These are phyloP conservation scores for Fusarium clavum DNA, from an alignment of 2,329 filamentous ascomycete genomes.

Conservation along the genomic window DNA sequence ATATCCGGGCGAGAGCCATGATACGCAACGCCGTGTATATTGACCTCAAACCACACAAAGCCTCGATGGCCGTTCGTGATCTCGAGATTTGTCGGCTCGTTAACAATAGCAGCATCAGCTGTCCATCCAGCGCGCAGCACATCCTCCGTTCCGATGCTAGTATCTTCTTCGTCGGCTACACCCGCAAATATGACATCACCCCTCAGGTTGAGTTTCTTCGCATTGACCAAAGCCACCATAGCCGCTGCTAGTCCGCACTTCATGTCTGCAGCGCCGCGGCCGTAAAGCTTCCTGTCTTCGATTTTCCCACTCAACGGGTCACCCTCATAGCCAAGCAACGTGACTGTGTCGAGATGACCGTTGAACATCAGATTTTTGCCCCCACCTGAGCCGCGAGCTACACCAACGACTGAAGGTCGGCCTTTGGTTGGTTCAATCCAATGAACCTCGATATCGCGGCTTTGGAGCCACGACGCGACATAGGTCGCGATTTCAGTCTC, in stretches of 20 bases:
- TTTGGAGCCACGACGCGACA: conserved; percentile 61
- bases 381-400: conserved; percentile 58
- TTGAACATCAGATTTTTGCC: conserved; percentile 65
- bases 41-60: conserved; percentile 60
- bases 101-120: conserved; percentile 63
- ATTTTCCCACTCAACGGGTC: conserved; percentile 59
- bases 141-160: conserved; percentile 63
- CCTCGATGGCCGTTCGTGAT: conserved; percentile 63
- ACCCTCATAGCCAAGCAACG: conserved; percentile 57
- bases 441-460: conserved; percentile 63
- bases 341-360: conserved; percentile 66
- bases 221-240: conserved; percentile 55
- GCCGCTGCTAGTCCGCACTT: conserved; percentile 62
- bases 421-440: conserved; percentile 60
- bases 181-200: conserved; percentile 65
- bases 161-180: conserved; percentile 65
- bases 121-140: conserved; percentile 63
- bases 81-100: conserved; percentile 58
- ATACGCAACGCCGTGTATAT: conserved; percentile 55
- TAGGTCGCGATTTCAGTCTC: conserved; percentile 61
- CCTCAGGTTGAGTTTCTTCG: conserved; percentile 52
- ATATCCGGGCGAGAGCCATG: conserved; percentile 58
- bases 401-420: conserved; percentile 62
- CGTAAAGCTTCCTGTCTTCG: conserved; percentile 55
- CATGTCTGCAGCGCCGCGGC: conserved; percentile 63